Conservation (phyloP, 106 monocot genomes). For the Platanthera zijinensis region DNA sequence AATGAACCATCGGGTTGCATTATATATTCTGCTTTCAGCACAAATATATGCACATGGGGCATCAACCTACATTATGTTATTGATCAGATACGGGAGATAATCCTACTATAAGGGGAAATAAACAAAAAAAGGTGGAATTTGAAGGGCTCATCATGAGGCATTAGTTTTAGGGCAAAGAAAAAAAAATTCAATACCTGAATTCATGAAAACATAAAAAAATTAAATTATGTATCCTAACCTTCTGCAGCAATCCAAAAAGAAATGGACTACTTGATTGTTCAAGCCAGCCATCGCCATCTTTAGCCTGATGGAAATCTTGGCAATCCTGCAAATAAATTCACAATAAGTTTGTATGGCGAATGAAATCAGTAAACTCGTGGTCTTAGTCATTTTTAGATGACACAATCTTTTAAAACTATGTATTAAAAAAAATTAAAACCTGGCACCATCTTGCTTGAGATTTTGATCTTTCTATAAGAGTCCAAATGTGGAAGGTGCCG, state of each 20-base stretch:
- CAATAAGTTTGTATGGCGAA: neutral
- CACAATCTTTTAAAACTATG: slow-evolving; percentile 3
- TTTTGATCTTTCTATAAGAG: slow-evolving; percentile 56
- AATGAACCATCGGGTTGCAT: slow-evolving; percentile 82
- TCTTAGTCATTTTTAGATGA: neutral
- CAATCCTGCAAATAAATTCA: slow-evolving; percentile 55
- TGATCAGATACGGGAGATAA: neutral
- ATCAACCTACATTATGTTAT: slow-evolving; percentile 43
- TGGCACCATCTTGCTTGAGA: slow-evolving; percentile 95
- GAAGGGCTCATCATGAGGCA: neutral
- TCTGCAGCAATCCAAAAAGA: slow-evolving; percentile 79
- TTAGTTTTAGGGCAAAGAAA: neutral
- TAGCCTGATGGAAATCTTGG: slow-evolving; percentile 85
- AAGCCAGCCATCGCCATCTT: slow-evolving; percentile 99
- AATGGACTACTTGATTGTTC: slow-evolving; percentile 79
- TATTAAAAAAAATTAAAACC: slow-evolving; percentile 28
- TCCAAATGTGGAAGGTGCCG: slow-evolving; percentile 72
- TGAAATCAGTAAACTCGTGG: neutral
- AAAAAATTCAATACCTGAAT: neutral
- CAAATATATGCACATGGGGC: slow-evolving; percentile 74
- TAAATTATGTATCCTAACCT: slow-evolving; percentile 33
- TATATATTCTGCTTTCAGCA: slow-evolving; percentile 72
- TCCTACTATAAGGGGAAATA: neutral
- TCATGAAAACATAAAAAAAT: neutral
- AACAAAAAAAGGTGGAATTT: neutral